A percentile compares a stretch with the other conserved stretches of the same genome.
Conservation (phyloP, 2,329 filamentous ascomycete genomes). For the Rosellinia necatrix region DNA sequence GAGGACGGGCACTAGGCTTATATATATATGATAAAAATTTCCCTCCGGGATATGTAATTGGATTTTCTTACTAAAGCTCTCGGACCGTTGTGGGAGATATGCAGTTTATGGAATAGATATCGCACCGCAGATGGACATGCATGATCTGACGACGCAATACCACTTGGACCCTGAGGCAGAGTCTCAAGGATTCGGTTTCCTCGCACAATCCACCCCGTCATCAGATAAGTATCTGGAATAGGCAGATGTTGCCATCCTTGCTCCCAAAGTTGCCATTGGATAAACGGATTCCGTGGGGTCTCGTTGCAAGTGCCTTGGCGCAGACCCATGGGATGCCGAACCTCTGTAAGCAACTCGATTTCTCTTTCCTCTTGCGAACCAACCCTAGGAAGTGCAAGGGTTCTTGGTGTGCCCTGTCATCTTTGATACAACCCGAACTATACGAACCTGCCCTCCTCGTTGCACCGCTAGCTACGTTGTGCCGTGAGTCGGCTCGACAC, state of each 20-base stretch:
- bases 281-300: constrained; percentile 8
- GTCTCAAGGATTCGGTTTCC: background rate
- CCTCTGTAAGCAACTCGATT: background rate
- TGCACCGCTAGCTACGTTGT: too few relatives aligned
- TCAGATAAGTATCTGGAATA: constrained; percentile 19
- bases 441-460: too few relatives aligned
- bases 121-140: constrained; percentile 12
- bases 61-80: constrained; percentile 15
- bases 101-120: constrained; percentile 12
- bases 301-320: background rate
- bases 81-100: background rate
- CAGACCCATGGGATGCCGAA: constrained; percentile 11
- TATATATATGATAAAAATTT: background rate
- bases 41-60: background rate
- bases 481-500: too few relatives aligned
- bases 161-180: constrained; percentile 8
- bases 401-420: too few relatives aligned
- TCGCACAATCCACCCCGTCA: background rate
- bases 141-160: constrained; percentile 17
- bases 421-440: too few relatives aligned
- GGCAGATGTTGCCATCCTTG: constrained; percentile 23
- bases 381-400: too few relatives aligned
- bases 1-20: constrained; percentile 1
- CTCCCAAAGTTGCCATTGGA: constrained; percentile 19
- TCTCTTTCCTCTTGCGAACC: background rate